Percentiles rank a stretch among this genome's conserved stretches.
These are phyloP conservation scores for Cucumis cinereus DNA, from an alignment of 306 rosid genomes.

Conservation along the genomic window DNA sequence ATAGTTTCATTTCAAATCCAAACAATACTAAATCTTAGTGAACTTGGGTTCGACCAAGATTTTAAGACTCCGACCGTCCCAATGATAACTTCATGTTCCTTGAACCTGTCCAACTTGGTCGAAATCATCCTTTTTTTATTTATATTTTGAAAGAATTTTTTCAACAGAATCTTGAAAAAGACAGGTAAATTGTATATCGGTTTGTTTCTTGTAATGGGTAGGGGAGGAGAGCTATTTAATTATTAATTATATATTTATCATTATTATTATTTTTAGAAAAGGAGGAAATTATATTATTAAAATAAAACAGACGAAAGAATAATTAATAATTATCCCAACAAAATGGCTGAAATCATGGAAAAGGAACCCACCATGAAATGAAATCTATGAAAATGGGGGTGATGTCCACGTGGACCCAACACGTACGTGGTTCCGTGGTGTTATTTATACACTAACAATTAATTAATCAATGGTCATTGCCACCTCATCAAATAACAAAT, in stretches of 20 bases:
- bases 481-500: neutral
- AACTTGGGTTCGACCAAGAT: too few relatives aligned
- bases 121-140: neutral
- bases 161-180: neutral
- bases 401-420: neutral
- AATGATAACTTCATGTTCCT: neutral
- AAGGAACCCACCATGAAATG: neutral
- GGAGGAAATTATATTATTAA: neutral
- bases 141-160: neutral
- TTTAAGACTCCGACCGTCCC: too few relatives aligned
- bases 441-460: neutral
- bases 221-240: neutral
- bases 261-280: too few relatives aligned
- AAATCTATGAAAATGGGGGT: neutral
- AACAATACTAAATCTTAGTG: too few relatives aligned
- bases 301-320: neutral
- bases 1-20: too few relatives aligned
- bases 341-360: neutral
- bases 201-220: neutral
- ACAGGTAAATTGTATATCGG: neutral
- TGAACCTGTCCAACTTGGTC: neutral
- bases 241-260: too few relatives aligned
- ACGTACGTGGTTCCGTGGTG: neutral
- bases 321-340: neutral
- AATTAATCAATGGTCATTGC: neutral